Evolutionary conservation across 768 basidiomycete genomes (phyloP).

Genomic region (Lactarius quietus): DNA sequence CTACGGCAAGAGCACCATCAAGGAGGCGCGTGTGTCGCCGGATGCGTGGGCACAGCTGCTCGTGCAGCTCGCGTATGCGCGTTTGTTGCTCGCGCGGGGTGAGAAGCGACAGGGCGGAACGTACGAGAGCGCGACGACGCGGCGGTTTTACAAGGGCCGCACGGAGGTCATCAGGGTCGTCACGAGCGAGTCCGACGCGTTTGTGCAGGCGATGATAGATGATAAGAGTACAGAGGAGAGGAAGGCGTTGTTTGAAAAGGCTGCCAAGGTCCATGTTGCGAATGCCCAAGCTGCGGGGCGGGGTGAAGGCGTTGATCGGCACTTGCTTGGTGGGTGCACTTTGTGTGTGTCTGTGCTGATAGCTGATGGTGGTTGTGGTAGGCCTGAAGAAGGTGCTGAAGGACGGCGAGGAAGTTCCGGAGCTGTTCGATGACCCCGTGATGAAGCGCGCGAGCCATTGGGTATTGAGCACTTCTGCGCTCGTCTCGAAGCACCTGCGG

Average conservation of each 20-base stretch:
- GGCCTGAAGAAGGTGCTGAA: constrained; percentile 68
- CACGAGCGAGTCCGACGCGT: constrained; percentile 69
- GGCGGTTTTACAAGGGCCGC: constrained; percentile 82
- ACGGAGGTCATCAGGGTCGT: constrained; percentile 93
- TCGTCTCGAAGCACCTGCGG: constrained; percentile 81
- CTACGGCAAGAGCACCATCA: constrained; percentile 87
- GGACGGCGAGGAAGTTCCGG: constrained; percentile 61
- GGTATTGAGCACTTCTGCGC: constrained; percentile 86
- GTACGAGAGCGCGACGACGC: constrained; percentile 94
- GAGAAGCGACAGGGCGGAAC: constrained; percentile 65
- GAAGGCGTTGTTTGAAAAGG: constrained; percentile 53
- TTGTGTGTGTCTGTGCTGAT: not conserved
- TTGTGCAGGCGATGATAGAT: constrained; percentile 70
- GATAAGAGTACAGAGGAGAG: constrained; percentile 42
- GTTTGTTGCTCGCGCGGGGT: constrained; percentile 41
- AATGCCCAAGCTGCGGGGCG: constrained; percentile 63
- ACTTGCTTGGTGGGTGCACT: constrained; percentile 65
- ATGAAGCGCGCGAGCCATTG: constrained; percentile 71
- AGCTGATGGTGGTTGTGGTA: constrained; percentile 29
- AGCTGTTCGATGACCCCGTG: constrained; percentile 72
- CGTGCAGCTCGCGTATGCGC: constrained; percentile 83
- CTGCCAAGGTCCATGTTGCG: constrained; percentile 58
- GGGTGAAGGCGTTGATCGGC: constrained; percentile 81
- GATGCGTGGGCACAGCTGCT: constrained; percentile 95
- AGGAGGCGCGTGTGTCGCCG: constrained; percentile 83